These are phyloP conservation scores for Pulveroboletus sp. DNA, from an alignment of 768 basidiomycete genomes.

Conservation along the genomic window DNA sequence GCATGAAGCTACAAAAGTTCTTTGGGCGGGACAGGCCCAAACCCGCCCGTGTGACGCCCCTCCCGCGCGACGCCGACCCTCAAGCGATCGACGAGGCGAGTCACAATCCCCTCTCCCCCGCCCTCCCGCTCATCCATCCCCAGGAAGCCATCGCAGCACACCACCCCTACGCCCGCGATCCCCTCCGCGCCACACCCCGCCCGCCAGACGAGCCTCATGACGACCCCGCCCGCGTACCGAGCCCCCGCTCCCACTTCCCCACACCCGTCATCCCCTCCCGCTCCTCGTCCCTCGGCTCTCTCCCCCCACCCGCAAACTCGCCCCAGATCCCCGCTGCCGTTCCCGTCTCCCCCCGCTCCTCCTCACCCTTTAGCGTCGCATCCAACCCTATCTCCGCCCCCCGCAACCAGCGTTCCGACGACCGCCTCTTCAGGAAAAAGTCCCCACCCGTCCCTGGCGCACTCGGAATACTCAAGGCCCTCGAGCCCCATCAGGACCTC, in stretches of 20 bases:
- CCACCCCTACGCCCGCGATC: not conserved
- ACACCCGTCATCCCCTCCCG: conserved; percentile 40
- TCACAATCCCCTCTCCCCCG: not conserved
- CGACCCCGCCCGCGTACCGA: conserved; percentile 19
- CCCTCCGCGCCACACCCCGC: conserved; percentile 6
- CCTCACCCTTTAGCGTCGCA: conserved; percentile 44
- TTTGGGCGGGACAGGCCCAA: conserved; percentile 52
- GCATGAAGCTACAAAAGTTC: conserved; percentile 54
- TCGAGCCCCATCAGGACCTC: conserved; percentile 49
- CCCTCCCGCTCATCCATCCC: not conserved
- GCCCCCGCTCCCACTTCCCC: conserved; percentile 21
- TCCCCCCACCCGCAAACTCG: conserved; percentile 40
- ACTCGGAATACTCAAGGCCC: conserved; percentile 35
- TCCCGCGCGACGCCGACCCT: conserved; percentile 21
- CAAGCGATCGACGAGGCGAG: conserved; percentile 27
- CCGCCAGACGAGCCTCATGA: conserved; percentile 27
- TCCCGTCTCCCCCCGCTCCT: conserved; percentile 34
- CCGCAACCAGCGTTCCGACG: conserved; percentile 17
- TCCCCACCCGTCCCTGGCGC: conserved; percentile 29
- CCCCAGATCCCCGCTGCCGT: conserved; percentile 31
- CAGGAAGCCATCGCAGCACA: conserved; percentile 28
- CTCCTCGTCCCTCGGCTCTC: conserved; percentile 48
- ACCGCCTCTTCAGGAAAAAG: conserved; percentile 28
- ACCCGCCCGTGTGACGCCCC: conserved; percentile 28
- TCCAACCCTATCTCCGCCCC: conserved; percentile 18